These are phyloP conservation scores for Penicillium verrucosum DNA, from an alignment of 2,329 filamentous ascomycete genomes.

Conservation along the genomic window DNA sequence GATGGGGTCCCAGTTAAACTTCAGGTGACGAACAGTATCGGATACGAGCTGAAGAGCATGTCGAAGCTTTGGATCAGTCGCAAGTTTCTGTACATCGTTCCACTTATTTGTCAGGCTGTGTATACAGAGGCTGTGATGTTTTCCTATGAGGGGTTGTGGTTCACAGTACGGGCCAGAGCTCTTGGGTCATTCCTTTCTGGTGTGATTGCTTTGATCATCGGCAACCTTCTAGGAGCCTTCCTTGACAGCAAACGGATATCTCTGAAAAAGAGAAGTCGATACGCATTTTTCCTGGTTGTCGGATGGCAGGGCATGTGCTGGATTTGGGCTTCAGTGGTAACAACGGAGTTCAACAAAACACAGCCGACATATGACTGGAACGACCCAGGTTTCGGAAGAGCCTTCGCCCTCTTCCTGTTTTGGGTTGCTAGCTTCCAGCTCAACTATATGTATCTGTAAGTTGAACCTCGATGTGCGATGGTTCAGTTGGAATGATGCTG, in stretches of 20 bases:
- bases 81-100: constrained; percentile 62
- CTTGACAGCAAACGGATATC: constrained; percentile 58
- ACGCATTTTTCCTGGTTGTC: constrained; percentile 52
- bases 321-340: constrained; percentile 66
- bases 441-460: constrained; percentile 68
- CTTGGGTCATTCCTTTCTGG: constrained; percentile 69
- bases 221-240: constrained; percentile 65
- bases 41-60: constrained; percentile 59
- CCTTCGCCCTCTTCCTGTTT: constrained; percentile 66
- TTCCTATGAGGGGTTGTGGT: constrained; percentile 66
- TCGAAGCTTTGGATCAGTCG: constrained; percentile 58
- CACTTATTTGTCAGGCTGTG: constrained; percentile 68
- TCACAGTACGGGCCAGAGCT: constrained; percentile 65
- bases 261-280: constrained; percentile 54
- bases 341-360: constrained; percentile 57
- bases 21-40: constrained; percentile 55
- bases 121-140: constrained; percentile 71
- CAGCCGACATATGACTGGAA: constrained; percentile 65
- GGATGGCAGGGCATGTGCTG: constrained; percentile 65
- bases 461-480: background rate
- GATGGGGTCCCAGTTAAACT: constrained; percentile 63
- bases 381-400: constrained; percentile 60
- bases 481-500: background rate
- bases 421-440: constrained; percentile 66
- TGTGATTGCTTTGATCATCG: constrained; percentile 62